Evolutionary conservation across 768 basidiomycete genomes (phyloP), one percentile per base, ranked within the genome.

Genomic region (Saitozyma sp.): DNA sequence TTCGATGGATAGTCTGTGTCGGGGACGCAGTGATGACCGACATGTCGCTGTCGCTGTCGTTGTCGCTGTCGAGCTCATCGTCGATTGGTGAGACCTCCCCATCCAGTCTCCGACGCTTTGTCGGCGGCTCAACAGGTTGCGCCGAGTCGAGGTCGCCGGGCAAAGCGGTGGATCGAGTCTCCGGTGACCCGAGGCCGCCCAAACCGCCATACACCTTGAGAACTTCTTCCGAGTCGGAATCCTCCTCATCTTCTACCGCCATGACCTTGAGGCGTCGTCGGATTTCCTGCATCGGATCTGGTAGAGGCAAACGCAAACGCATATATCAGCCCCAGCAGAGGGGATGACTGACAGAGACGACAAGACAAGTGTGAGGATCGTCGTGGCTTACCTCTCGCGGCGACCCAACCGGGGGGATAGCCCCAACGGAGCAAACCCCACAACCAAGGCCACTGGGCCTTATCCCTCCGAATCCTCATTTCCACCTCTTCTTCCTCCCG

Each of bases 371-470:
- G n/a, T 29, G 29, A 29, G 29, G 29, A 5, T 29, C 29, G 2
- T 29, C 29, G 29, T 9, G 19, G 48, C 73, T 60, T 38, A 75
- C 73, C 66, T 56, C 61, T 66, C 2, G 49, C 60, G 6, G 69
- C 58, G 8, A 71, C 60, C 67, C 68, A 76, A 5, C 74, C 74
- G 8, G 68, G 68, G 8, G 74, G 72, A 64, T 73, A 76, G 17
- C 74, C 74, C 74, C 74, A 76, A 17, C 52, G 63, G 46, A 67
- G 40, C 59, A 76, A 73, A 40, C 50, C 49, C 29, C 54, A 43
- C 40, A 69, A 63, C 74, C 71, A 75, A n/a, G 68, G 67, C 65
- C 64, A 75, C 41, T 62, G 52, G 13, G 51, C 54, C 49, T 40
- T 54, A 41, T 50, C 65, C 20, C 20, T 59, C 46, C 17, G 39